Percentiles rank a stretch among this genome's conserved stretches.
phyloP scores from a whole-genome alignment of 176 grass and related monocot species.

The Metroxylon sagu region DNA sequence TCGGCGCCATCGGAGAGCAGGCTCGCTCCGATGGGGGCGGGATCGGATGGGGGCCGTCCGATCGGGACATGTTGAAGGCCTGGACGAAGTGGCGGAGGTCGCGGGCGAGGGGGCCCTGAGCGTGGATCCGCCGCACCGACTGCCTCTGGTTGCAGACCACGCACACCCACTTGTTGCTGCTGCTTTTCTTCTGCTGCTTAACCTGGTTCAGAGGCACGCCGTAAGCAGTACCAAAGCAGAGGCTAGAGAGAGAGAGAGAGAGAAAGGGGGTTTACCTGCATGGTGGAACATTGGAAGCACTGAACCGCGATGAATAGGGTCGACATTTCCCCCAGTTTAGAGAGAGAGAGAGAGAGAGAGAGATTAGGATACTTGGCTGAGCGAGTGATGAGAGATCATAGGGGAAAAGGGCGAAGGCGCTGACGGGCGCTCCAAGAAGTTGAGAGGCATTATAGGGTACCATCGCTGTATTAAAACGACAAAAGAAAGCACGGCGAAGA shows the following conservation, averaged over 20 bases:
- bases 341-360: too few species aligned
- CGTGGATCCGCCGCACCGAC: conserved; percentile 53
- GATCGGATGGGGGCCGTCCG: conserved; percentile 12
- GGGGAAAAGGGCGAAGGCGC: too few species aligned
- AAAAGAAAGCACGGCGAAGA: too few species aligned
- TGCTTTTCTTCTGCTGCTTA: conserved; percentile 82
- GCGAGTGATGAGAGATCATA: too few species aligned
- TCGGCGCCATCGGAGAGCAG: not conserved
- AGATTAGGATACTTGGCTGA: too few species aligned
- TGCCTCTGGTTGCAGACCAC: conserved; percentile 79
- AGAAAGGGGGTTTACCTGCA: conserved; percentile 40
- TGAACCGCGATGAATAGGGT: conserved; percentile 68
- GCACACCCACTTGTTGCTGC: conserved; percentile 74
- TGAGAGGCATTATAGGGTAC: too few species aligned
- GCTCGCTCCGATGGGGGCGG: not conserved
- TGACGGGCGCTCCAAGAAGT: too few species aligned
- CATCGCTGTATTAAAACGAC: too few species aligned
- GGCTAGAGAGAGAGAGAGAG: not conserved
- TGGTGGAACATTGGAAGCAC: conserved; percentile 67
- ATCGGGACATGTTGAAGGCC: conserved; percentile 62
- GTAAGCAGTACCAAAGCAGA: not conserved
- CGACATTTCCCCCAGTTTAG: not conserved
- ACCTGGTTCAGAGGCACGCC: conserved; percentile 30
- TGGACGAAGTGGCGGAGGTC: conserved; percentile 78
- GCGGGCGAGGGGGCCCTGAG: conserved; percentile 40